Evolutionary conservation across 2,329 filamentous ascomycete species (phyloP).

Genomic region (Alternaria triticimaculans): DNA sequence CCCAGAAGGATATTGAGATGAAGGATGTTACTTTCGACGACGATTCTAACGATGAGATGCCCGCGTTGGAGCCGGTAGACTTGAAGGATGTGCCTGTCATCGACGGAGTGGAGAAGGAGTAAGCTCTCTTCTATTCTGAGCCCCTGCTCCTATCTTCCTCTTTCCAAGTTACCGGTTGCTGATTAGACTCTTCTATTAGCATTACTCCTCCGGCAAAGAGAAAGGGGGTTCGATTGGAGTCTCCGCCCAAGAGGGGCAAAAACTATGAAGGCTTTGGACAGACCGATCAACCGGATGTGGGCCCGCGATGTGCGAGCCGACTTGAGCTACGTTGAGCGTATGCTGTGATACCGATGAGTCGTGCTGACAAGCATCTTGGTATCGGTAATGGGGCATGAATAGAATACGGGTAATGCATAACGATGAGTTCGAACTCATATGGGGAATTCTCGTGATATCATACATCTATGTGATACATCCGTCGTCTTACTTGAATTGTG

Average conservation of each 20-base stretch:
- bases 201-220: neutral
- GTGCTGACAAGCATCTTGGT: neutral
- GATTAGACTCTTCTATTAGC: neutral
- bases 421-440: neutral
- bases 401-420: neutral
- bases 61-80: slow-evolving; percentile 8
- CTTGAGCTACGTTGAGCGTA: neutral
- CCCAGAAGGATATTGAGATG: neutral
- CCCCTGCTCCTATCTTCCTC: neutral
- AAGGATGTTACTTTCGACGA: slow-evolving; percentile 18
- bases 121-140: slow-evolving; percentile 16
- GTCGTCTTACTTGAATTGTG: too few species aligned
- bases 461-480: neutral
- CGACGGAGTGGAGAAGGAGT: slow-evolving; percentile 38
- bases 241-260: neutral
- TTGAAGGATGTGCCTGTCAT: slow-evolving; percentile 29
- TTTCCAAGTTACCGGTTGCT: neutral
- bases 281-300: neutral
- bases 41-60: slow-evolving; percentile 16
- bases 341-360: neutral
- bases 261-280: neutral
- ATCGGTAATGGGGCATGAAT: neutral
- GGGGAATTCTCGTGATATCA: neutral
- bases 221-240: neutral
- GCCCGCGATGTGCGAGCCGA: neutral